Percentiles rank a stretch among this genome's conserved stretches.
Conservation (phyloP, 1,284 basidiomycete genomes). For the Trichosporon asahii region DNA sequence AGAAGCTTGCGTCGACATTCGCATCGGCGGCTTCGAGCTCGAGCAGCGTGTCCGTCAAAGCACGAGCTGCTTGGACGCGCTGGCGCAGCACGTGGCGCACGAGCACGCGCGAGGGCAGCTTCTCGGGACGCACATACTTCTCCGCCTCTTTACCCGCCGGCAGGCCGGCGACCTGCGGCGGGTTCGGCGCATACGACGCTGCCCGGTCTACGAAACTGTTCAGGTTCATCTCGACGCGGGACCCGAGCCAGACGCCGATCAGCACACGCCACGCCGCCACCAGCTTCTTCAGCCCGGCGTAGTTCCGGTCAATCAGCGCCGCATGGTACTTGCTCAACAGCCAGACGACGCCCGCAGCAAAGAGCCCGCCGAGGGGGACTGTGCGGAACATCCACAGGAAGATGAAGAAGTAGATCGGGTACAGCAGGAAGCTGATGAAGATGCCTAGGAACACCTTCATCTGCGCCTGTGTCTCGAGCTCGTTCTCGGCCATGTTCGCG, state of each 20-base stretch:
- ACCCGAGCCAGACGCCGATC: conserved; percentile 83
- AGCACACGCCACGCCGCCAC: conserved; percentile 84
- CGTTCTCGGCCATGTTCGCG: conserved; percentile 71
- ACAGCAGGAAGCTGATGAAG: conserved; percentile 68
- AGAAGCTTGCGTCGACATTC: conserved; percentile 41
- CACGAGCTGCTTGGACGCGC: conserved; percentile 69
- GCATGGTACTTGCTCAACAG: conserved; percentile 73
- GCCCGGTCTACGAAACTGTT: conserved; percentile 59
- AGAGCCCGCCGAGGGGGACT: conserved; percentile 58
- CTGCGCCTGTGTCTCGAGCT: conserved; percentile 82
- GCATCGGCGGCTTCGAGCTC: conserved; percentile 57
- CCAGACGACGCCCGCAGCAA: conserved; percentile 60
- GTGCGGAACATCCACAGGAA: conserved; percentile 76
- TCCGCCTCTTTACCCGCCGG: conserved; percentile 33
- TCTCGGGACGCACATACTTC: conserved; percentile 46
- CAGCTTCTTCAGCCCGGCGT: conserved; percentile 66
- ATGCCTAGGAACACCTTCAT: conserved; percentile 84
- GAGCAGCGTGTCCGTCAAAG: conserved; percentile 66
- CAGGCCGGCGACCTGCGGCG: conserved; percentile 40
- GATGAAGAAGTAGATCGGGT: conserved; percentile 74
- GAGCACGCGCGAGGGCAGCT: conserved; percentile 71
- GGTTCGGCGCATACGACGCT: conserved; percentile 40
- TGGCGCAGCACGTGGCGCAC: conserved; percentile 80
- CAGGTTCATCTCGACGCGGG: conserved; percentile 72
- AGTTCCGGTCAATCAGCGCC: conserved; percentile 60